A percentile compares a stretch with the other conserved stretches of the same genome.
Evolutionary conservation across 2,329 filamentous ascomycete species (phyloP).

Genomic region (Amauroascus niger): DNA sequence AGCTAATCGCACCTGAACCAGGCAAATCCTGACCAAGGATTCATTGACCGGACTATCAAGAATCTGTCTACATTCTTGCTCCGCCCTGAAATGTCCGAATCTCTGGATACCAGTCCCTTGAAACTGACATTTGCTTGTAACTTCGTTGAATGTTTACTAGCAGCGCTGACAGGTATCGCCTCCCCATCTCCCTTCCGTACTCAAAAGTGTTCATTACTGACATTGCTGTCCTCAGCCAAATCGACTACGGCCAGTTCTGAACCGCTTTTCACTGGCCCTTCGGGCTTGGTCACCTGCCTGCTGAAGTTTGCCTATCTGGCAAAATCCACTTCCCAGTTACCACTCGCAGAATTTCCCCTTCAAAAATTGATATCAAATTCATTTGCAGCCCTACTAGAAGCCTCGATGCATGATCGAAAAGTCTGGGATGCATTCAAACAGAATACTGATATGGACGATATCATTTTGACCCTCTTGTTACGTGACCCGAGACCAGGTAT

Average conservation of each 20-base stretch:
- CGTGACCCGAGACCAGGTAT: constrained; percentile 34
- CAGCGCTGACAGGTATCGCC: constrained; percentile 46
- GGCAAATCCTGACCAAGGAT: constrained; percentile 28
- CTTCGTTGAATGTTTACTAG: constrained; percentile 49
- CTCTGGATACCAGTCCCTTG: constrained; percentile 37
- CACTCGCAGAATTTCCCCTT: constrained; percentile 18
- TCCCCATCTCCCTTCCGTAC: background rate
- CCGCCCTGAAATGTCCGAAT: constrained; percentile 45
- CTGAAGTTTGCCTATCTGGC: constrained; percentile 29
- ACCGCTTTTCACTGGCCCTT: constrained; percentile 28
- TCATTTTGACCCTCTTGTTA: constrained; percentile 38
- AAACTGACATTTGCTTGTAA: constrained; percentile 44
- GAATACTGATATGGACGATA: constrained; percentile 28
- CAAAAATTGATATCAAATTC: constrained; percentile 35
- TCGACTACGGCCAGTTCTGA: constrained; percentile 22
- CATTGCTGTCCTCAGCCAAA: constrained; percentile 18
- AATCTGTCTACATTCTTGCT: constrained; percentile 54
- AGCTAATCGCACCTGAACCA: constrained; percentile 9
- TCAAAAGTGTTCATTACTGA: background rate
- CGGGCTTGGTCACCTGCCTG: constrained; percentile 29
- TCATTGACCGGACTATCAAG: constrained; percentile 39
- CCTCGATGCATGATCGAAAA: constrained; percentile 37
- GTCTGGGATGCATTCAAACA: constrained; percentile 40
- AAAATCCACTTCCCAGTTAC: constrained; percentile 15
- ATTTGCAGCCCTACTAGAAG: constrained; percentile 43